These are phyloP conservation scores for Arabidopsis hybrid DNA, from an alignment of 441 rosid species.

Conservation along the genomic window DNA sequence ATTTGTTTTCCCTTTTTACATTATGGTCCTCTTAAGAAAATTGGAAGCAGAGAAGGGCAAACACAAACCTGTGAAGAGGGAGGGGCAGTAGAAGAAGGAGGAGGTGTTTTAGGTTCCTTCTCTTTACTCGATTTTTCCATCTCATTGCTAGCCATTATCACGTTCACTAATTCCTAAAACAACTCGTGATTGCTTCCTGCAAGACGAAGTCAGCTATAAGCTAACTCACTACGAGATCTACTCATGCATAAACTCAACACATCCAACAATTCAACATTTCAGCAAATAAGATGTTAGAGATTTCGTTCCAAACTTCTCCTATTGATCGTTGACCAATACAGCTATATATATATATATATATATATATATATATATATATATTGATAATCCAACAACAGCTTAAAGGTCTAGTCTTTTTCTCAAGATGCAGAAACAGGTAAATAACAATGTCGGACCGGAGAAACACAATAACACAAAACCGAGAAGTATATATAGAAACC, in stretches of 20 bases:
- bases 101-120: conserved; percentile 70
- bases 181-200: conserved; percentile 54
- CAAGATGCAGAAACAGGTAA: conserved; percentile 17
- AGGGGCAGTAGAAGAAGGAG: conserved; percentile 58
- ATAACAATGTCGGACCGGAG: conserved; percentile 33
- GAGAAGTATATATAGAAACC: neutral
- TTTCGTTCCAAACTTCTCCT: conserved; percentile 8
- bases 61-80: conserved; percentile 66
- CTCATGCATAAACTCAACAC: conserved; percentile 25
- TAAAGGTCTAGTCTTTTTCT: conserved; percentile 32
- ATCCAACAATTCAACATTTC: conserved; percentile 26
- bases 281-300: neutral
- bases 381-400: neutral
- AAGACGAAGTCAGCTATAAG: conserved; percentile 29
- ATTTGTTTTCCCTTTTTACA: conserved; percentile 16
- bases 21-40: neutral
- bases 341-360: neutral
- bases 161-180: conserved; percentile 27
- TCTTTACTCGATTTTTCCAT: conserved; percentile 75
- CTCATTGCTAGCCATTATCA: conserved; percentile 75
- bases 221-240: conserved; percentile 41
- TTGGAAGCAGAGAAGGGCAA: conserved; percentile 24
- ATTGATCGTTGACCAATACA: conserved; percentile 29
- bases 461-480: conserved; percentile 6
- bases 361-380: too few relatives aligned